Conservation (phyloP, 108 stramenopile species). For the Schizochytrium sp. region DNA sequence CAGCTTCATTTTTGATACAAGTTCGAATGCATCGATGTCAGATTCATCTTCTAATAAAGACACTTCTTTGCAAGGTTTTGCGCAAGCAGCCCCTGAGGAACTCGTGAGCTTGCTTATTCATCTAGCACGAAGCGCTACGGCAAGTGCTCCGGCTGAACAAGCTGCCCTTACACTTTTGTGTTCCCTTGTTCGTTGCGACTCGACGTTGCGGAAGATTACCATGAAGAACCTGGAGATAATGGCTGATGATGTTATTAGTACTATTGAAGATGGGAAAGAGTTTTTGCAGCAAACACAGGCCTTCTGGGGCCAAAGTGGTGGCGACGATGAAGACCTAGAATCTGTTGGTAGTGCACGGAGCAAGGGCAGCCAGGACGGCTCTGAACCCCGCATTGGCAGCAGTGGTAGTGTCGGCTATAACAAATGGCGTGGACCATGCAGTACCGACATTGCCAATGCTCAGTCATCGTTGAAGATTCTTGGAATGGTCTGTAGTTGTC, state of each 20-base stretch:
- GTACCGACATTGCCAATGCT: neutral
- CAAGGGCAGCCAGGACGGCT: neutral
- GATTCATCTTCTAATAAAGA: neutral
- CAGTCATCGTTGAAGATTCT: constrained; percentile 48
- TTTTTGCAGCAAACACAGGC: neutral
- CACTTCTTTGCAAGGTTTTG: neutral
- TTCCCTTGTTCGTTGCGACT: neutral
- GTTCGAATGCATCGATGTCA: neutral
- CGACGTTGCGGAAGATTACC: neutral
- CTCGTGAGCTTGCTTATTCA: neutral
- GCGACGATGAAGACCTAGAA: neutral
- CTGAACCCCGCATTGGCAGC: neutral
- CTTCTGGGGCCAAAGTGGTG: neutral
- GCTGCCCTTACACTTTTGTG: constrained; percentile 21
- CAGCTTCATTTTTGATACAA: neutral
- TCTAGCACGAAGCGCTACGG: constrained; percentile 16
- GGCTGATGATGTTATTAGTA: neutral
- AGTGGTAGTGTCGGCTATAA: neutral
- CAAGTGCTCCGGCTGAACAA: constrained; percentile 14
- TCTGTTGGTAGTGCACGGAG: neutral
- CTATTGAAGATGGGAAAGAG: neutral
- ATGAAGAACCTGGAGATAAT: constrained; percentile 6
- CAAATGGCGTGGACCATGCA: neutral
- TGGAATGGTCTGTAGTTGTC: neutral
- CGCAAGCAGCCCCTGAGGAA: neutral